Conservation (phyloP, 768 basidiomycete species). For the Pisolithus tinctorius region DNA sequence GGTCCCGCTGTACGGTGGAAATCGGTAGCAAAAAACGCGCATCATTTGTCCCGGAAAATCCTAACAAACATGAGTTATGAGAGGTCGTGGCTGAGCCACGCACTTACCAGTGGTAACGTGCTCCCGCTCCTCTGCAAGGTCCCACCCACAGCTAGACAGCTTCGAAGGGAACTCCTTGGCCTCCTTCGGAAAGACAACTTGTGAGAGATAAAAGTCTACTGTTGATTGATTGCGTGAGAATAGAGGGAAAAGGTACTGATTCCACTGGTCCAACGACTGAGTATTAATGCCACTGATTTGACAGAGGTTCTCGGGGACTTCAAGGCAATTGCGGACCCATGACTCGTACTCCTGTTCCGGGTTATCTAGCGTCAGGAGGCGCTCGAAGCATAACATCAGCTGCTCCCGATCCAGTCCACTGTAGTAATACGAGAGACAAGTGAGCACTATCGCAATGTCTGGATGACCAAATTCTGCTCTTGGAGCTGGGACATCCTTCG, state of each 20-base stretch:
- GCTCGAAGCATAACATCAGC: slow-evolving; percentile 23
- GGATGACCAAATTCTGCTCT: slow-evolving; percentile 36
- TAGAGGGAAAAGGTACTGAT: slow-evolving; percentile 15
- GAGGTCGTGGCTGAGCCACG: not conserved
- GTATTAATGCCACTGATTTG: slow-evolving; percentile 18
- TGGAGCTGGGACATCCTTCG: slow-evolving; percentile 31
- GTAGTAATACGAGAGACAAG: slow-evolving; percentile 22
- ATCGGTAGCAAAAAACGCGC: slow-evolving; percentile 22
- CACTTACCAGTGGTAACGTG: slow-evolving; percentile 13
- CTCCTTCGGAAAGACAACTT: slow-evolving; percentile 32
- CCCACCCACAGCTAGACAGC: slow-evolving; percentile 31
- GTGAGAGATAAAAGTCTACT: slow-evolving; percentile 32
- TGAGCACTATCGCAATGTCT: not conserved
- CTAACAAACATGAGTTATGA: slow-evolving; percentile 3
- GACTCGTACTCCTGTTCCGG: slow-evolving; percentile 25
- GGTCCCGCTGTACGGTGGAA: slow-evolving; percentile 19
- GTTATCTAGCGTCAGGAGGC: slow-evolving; percentile 23
- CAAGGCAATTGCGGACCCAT: slow-evolving; percentile 20
- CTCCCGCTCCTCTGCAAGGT: slow-evolving; percentile 23
- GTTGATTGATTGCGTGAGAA: slow-evolving; percentile 24
- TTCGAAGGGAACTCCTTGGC: slow-evolving; percentile 31
- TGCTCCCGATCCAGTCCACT: slow-evolving; percentile 26
- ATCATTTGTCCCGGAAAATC: slow-evolving; percentile 45
- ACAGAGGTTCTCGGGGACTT: slow-evolving; percentile 15
- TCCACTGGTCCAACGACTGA: slow-evolving; percentile 23